Conservation (phyloP, 345 rosid species). For the Gossypium herbaceum region DNA sequence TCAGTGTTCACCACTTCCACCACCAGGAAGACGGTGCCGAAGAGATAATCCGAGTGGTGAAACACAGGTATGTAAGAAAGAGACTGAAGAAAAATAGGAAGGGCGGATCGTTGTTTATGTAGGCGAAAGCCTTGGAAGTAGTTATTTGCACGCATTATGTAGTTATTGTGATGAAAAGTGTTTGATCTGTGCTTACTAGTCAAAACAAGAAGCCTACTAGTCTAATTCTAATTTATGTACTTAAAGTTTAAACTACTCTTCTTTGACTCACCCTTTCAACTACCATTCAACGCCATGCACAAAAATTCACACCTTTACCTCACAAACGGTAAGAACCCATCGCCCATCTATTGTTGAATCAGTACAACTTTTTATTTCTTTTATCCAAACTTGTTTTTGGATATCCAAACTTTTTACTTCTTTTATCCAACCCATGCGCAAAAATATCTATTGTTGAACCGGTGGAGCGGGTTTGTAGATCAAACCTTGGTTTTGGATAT, state of each 20-base stretch:
- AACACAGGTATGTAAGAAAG: background rate
- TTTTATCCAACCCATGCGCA: too few species aligned
- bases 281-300: background rate
- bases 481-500: too few species aligned
- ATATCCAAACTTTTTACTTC: too few species aligned
- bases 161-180: background rate
- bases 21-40: background rate
- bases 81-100: background rate
- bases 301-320: background rate
- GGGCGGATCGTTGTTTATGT: background rate
- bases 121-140: background rate
- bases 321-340: too few species aligned
- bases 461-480: too few species aligned
- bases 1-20: background rate
- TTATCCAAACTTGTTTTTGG: too few species aligned
- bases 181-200: background rate
- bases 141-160: background rate
- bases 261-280: background rate
- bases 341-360: too few species aligned
- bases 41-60: background rate
- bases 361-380: too few species aligned
- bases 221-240: background rate
- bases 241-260: background rate
- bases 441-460: too few species aligned
- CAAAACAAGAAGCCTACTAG: background rate